These are phyloP conservation scores for Arthrobotrys musiformis DNA, from an alignment of 2,329 filamentous ascomycete species.

Conservation along the genomic window DNA sequence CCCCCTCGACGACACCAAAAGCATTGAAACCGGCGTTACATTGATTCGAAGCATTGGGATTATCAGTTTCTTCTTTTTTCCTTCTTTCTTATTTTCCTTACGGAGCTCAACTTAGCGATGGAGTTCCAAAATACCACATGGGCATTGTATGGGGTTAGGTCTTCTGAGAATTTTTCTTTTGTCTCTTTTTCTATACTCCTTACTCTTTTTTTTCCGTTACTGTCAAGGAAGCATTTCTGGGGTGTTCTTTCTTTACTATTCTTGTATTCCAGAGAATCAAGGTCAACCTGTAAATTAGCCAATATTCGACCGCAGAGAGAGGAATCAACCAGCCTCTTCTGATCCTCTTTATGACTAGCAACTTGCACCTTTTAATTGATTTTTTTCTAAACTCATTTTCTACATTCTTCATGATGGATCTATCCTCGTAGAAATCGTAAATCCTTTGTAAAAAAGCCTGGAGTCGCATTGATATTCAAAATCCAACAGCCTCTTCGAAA, in stretches of 20 bases:
- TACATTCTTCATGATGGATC: too few species aligned
- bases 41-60: constrained; percentile 11
- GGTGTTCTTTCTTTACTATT: background rate
- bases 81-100: constrained; percentile 1
- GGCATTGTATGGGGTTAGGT: constrained; percentile 42
- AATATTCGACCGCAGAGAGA: constrained; percentile 1
- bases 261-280: constrained; percentile 16
- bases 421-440: background rate
- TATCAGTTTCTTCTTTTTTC: background rate
- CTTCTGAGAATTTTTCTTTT: constrained; percentile 13
- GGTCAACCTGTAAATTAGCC: constrained; percentile 41
- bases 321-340: background rate
- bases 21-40: constrained; percentile 51
- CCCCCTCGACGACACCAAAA: constrained; percentile 34
- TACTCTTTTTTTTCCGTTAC: background rate
- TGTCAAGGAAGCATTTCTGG: constrained; percentile 16
- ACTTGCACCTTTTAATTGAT: constrained; percentile 13
- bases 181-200: background rate
- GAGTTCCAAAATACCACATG: constrained; percentile 55
- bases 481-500: constrained; percentile 11
- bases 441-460: background rate
- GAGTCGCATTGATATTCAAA: background rate
- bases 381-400: background rate
- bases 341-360: constrained; percentile 1
- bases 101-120: constrained; percentile 44